A percentile compares a stretch with the other conserved stretches of the same genome.
Conservation (phyloP, 129 eudicot genomes). For the Artemisia argyi region DNA sequence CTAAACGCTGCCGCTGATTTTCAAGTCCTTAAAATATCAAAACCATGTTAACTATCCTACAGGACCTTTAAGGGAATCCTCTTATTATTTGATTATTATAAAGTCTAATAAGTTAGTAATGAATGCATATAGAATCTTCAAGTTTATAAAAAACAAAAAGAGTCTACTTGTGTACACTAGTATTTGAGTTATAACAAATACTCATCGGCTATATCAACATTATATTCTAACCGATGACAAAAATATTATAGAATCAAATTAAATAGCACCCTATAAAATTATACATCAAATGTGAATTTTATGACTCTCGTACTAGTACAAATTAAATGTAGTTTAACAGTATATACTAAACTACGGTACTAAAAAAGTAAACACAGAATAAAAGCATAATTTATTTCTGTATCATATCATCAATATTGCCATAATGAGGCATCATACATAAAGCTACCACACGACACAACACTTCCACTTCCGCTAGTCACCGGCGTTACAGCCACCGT, state of each 20-base stretch:
- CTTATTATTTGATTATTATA: too few relatives aligned
- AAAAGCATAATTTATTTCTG: not conserved
- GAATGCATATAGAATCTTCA: too few relatives aligned
- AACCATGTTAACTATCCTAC: too few relatives aligned
- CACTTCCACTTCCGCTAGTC: conserved; percentile 21
- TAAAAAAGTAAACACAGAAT: not conserved
- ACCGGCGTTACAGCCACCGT: conserved; percentile 21
- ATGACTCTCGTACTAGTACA: conserved; percentile 15
- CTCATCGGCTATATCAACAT: too few relatives aligned
- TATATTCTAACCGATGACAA: too few relatives aligned
- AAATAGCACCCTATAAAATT: not conserved
- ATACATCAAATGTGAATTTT: conserved; percentile 1
- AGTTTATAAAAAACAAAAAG: too few relatives aligned
- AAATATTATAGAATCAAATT: not conserved
- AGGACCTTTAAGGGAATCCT: too few relatives aligned
- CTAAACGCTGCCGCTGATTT: too few relatives aligned
- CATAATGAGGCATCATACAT: conserved; percentile 51
- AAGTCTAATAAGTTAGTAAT: too few relatives aligned
- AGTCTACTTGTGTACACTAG: too few relatives aligned
- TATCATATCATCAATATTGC: conserved; percentile 39
- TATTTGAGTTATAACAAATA: too few relatives aligned
- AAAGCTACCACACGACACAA: conserved; percentile 27
- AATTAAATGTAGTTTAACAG: not conserved
- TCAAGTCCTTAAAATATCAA: too few relatives aligned
- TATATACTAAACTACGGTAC: not conserved